Evolutionary conservation across 225 moss, liverwort and hornwort species (phyloP), one percentile per base, ranked within the genome.

Genomic region (Pseudisothecium myosuroides): DNA sequence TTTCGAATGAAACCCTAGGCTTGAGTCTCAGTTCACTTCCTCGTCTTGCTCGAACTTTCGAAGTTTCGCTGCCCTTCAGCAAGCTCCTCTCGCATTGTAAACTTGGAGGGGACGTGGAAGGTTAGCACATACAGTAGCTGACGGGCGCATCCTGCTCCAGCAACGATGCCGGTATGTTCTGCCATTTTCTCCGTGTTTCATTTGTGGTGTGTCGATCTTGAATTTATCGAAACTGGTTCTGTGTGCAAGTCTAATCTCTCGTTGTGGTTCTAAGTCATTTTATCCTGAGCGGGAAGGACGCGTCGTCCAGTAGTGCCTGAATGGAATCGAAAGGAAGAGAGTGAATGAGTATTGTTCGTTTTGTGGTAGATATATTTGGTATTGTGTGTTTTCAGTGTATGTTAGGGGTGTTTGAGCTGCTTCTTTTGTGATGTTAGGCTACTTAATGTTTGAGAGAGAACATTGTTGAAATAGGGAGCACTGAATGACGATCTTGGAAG

Each of bases 131-230:
- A n/a, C n/a, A n/a, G n/a, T n/a, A n/a, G n/a, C n/a, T n/a, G n/a
- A n/a, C n/a, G n/a, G n/a, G n/a, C 34, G 81, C 85, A 62, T 81
- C 23, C 61, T 81, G 55, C 36, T 73, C 31, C 9, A 71, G 58
- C n/a, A 85, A 82, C 91, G 50, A 91, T 93, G 92, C 92, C 92
- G 89, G 91, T 91, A 83, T 1, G 79, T 67, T 71, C 27, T 22
- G 0, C 60, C 18, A 19, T 67, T 37, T 14, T 60, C 18, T 60
- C 69, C 24, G 29, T 29, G 56, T 55, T 41, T 82, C 37, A 7
- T 41, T 63, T 56, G 68, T 37, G 63, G 14, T 32, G 36, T 59
- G 67, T 83, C 31, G 61, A 62, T 64, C 60, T 83, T 49, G 37
- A 62, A 67, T 76, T 17, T 32, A 78, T 58, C 45, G 37, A 50